Conservation (phyloP, 371 early-diverging fungal species). For the Umbelopsis sp. region DNA sequence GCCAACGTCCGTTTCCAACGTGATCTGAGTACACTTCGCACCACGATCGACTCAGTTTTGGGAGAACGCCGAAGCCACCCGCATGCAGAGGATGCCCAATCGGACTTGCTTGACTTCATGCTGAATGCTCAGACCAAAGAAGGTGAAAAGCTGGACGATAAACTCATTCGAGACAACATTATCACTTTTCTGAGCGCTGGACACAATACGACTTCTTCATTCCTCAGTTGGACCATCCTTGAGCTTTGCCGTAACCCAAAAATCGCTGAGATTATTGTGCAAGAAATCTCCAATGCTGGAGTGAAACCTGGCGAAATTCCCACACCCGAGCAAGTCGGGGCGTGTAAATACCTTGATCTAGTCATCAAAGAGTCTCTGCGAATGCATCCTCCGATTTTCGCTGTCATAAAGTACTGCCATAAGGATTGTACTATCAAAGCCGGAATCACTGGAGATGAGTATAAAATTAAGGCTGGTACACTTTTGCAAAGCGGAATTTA, state of each 20-base stretch:
- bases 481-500: conserved; percentile 31
- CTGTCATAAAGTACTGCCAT: conserved; percentile 49
- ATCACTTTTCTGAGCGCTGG: conserved; percentile 63
- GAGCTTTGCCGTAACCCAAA: conserved; percentile 50
- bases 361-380: conserved; percentile 62
- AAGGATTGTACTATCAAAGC: conserved; percentile 57
- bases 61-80: conserved; percentile 37
- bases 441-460: conserved; percentile 26
- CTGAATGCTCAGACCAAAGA: conserved; percentile 27
- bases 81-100: conserved; percentile 42
- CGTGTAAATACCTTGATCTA: conserved; percentile 45
- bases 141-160: conserved; percentile 53
- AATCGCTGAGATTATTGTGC: conserved; percentile 44
- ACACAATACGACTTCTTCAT: conserved; percentile 56
- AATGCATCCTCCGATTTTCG: conserved; percentile 52
- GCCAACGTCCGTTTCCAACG: conserved; percentile 43
- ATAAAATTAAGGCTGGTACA: conserved; percentile 31
- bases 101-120: conserved; percentile 63
- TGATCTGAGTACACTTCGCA: conserved; percentile 41
- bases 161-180: conserved; percentile 62
- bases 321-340: conserved; percentile 46
- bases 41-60: conserved; percentile 42
- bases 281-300: conserved; percentile 56
- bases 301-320: conserved; percentile 43
- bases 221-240: conserved; percentile 54